phyloP scores from a whole-genome alignment of 2,329 filamentous ascomycete species.

The Zopfia rhizophila region DNA sequence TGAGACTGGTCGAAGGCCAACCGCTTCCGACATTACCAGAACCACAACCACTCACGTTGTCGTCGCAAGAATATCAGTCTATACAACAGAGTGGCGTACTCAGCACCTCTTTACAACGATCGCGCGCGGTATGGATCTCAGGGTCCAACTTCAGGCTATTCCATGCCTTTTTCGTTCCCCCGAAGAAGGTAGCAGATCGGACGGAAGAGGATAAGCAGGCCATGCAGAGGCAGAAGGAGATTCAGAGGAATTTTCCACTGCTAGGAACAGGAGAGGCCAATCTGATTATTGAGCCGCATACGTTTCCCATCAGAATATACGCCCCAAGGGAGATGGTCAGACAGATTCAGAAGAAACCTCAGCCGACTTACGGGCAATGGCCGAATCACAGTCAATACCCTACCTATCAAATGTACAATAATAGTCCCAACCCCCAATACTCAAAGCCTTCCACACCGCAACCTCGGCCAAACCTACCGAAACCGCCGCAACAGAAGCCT shows the following conservation, averaged over 20 bases:
- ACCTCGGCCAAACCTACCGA: conserved; percentile 39
- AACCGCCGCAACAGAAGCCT: conserved; percentile 36
- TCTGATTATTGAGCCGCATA: conserved; percentile 81
- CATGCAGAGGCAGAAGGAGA: conserved; percentile 71
- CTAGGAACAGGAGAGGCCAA: conserved; percentile 61
- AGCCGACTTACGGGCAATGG: conserved; percentile 45
- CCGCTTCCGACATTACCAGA: conserved; percentile 76
- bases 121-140: conserved; percentile 64
- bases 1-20: conserved; percentile 70
- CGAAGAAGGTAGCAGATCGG: conserved; percentile 63
- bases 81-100: conserved; percentile 81
- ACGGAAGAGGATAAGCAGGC: conserved; percentile 68
- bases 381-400: conserved; percentile 43
- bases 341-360: conserved; percentile 38
- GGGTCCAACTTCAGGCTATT: conserved; percentile 51
- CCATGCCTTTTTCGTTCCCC: conserved; percentile 46
- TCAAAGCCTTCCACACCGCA: conserved; percentile 38
- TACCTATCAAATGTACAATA: conserved; percentile 31
- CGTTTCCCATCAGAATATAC: conserved; percentile 71
- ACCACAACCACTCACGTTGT: conserved; percentile 71
- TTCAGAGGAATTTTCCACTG: conserved; percentile 50
- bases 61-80: conserved; percentile 75
- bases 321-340: conserved; percentile 41
- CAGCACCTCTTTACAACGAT: conserved; percentile 76
- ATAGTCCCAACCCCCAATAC: conserved; percentile 22